Evolutionary conservation across 148 eudicot species (phyloP).

Genomic region (Chenopodium berlandieri): DNA sequence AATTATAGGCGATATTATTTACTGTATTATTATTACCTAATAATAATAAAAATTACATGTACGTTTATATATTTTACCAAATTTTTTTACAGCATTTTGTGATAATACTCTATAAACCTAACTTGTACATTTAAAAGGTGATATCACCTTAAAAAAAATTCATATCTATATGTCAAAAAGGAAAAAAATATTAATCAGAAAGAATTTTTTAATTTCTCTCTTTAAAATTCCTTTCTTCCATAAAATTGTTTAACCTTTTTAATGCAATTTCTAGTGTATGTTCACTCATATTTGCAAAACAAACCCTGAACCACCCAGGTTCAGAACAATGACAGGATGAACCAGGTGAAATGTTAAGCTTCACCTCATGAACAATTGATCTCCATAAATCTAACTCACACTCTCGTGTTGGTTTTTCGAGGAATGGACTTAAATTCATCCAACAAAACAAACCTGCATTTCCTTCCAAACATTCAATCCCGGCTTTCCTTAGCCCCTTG

Average conservation of each 20-base stretch:
- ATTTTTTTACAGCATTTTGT: background rate
- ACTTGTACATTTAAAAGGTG: slow-evolving; percentile 18
- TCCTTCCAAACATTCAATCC: slow-evolving; percentile 70
- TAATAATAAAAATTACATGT: background rate
- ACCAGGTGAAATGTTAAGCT: slow-evolving; percentile 78
- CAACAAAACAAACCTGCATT: slow-evolving; percentile 86
- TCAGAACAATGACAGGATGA: slow-evolving; percentile 76
- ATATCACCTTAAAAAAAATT: slow-evolving; percentile 33
- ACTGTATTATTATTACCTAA: no score
- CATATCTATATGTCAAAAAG: slow-evolving; percentile 9
- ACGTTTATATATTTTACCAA: background rate
- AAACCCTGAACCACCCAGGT: slow-evolving; percentile 88
- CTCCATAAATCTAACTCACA: slow-evolving; percentile 62
- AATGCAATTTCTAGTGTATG: slow-evolving; percentile 65
- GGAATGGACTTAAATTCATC: slow-evolving; percentile 64
- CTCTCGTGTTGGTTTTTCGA: slow-evolving; percentile 46
- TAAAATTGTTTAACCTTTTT: slow-evolving; percentile 51
- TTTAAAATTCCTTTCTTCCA: slow-evolving; percentile 39
- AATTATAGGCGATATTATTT: background rate
- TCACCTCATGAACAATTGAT: slow-evolving; percentile 49
- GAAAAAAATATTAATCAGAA: slow-evolving; percentile 6
- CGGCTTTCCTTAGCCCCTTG: slow-evolving; percentile 47
- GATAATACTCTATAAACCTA: slow-evolving; percentile 6
- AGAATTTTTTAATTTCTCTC: background rate
- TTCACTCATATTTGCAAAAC: slow-evolving; percentile 90